These are phyloP conservation scores for Phaseolus lunatus DNA, from an alignment of 306 rosid species.

Conservation along the genomic window DNA sequence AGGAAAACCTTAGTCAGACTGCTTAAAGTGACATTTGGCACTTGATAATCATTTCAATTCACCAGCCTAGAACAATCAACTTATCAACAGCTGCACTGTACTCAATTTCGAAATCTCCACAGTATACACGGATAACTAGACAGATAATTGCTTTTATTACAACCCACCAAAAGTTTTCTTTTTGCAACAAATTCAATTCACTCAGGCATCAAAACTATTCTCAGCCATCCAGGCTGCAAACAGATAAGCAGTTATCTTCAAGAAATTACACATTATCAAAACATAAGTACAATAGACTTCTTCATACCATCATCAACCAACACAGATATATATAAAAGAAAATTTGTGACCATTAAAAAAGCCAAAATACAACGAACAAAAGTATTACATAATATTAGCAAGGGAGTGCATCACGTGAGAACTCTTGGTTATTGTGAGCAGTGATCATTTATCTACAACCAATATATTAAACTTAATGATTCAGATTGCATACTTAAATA, in stretches of 20 bases:
- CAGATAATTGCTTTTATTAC: not conserved
- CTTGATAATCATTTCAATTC: conserved; percentile 31
- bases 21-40: not conserved
- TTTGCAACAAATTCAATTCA: conserved; percentile 20
- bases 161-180: conserved; percentile 21
- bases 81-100: not conserved
- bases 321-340: too few species aligned
- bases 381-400: not conserved
- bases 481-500: not conserved
- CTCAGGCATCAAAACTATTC: conserved; percentile 12
- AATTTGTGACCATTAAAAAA: too few species aligned
- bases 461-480: not conserved
- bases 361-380: too few species aligned
- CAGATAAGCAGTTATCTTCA: conserved; percentile 12
- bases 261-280: not conserved
- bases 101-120: not conserved
- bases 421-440: not conserved
- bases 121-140: not conserved
- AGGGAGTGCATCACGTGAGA: not conserved
- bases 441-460: not conserved
- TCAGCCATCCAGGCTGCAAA: not conserved
- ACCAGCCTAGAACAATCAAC: not conserved
- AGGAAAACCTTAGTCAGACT: not conserved
- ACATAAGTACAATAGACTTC: too few species aligned
- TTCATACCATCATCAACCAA: too few species aligned